Conservation (phyloP, 768 basidiomycete species). For the Terana coerulea region DNA sequence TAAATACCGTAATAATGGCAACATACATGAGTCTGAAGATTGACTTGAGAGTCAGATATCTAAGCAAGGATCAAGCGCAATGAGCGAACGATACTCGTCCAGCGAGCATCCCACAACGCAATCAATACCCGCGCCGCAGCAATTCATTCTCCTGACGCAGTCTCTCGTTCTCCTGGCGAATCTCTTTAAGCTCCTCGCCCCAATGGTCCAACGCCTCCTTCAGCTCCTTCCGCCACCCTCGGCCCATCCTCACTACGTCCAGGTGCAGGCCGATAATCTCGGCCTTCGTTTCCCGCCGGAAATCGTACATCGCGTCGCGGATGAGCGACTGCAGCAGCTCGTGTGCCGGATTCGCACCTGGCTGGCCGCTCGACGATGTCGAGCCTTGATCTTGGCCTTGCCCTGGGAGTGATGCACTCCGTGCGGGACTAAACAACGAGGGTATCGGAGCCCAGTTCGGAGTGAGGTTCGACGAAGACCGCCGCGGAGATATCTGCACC, state of each 20-base stretch:
- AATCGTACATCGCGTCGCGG: conserved; percentile 70
- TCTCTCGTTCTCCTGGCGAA: conserved; percentile 45
- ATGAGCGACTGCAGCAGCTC: conserved; percentile 63
- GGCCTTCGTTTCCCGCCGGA: conserved; percentile 62
- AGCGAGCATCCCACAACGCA: not conserved
- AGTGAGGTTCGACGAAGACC: conserved; percentile 28
- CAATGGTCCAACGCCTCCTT: conserved; percentile 58
- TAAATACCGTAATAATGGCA: not conserved
- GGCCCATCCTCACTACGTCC: conserved; percentile 68
- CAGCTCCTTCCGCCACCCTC: conserved; percentile 65
- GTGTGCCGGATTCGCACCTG: conserved; percentile 41
- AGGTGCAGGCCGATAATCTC: conserved; percentile 75
- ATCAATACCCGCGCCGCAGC: conserved; percentile 36
- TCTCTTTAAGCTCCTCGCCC: conserved; percentile 47
- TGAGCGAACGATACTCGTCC: not conserved
- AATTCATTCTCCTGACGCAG: conserved; percentile 66
- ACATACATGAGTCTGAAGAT: conserved; percentile 1
- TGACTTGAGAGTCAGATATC: no score
- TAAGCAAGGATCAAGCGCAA: not conserved
- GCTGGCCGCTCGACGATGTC: not conserved
- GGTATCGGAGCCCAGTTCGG: conserved; percentile 7
- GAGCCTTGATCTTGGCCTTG: not conserved
- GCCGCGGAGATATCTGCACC: conserved; percentile 27
- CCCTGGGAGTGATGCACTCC: not conserved
- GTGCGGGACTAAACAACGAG: conserved; percentile 6